Percentiles rank a stretch among this genome's conserved stretches.
Evolutionary conservation across 2,329 filamentous ascomycete genomes (phyloP).

Genomic region (Lasiodiplodia sp.): DNA sequence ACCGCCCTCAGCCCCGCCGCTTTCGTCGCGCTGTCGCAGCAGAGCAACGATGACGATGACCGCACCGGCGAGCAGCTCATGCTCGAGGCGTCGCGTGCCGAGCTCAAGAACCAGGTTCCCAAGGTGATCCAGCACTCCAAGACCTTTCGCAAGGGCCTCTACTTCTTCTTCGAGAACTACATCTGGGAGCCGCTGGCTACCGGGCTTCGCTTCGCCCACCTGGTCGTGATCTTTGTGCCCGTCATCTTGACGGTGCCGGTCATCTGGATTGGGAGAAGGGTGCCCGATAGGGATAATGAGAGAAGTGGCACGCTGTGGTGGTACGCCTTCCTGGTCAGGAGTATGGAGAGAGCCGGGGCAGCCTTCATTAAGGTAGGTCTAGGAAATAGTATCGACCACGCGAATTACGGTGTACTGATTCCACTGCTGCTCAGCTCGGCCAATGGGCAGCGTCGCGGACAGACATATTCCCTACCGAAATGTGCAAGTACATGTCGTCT

Average conservation of each 20-base stretch:
- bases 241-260: conserved; percentile 81
- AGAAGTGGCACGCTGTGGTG: conserved; percentile 87
- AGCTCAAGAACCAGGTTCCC: conserved; percentile 74
- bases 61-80: conserved; percentile 85
- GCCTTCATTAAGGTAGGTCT: conserved; percentile 96
- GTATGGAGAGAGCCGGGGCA: conserved; percentile 92
- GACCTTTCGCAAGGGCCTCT: conserved; percentile 64
- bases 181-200: conserved; percentile 87
- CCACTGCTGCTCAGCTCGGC: conserved; percentile 69
- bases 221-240: conserved; percentile 88
- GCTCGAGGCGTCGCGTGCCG: conserved; percentile 80
- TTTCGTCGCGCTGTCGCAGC: conserved; percentile 53
- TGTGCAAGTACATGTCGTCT: conserved; percentile 93
- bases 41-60: conserved; percentile 57
- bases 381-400: conserved; percentile 65
- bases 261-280: conserved; percentile 77
- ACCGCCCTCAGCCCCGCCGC: conserved; percentile 61
- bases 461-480: conserved; percentile 92
- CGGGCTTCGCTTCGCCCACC: conserved; percentile 83
- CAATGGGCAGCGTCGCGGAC: conserved; percentile 98
- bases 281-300: conserved; percentile 73
- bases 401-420: conserved; percentile 22
- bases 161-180: conserved; percentile 74
- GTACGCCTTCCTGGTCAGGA: conserved; percentile 85
- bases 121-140: conserved; percentile 67